Percentiles rank a stretch among this genome's conserved stretches.
Evolutionary conservation across 1,139 yeast genomes (phyloP).

Genomic region (Pneumocystis wakefieldiae): DNA sequence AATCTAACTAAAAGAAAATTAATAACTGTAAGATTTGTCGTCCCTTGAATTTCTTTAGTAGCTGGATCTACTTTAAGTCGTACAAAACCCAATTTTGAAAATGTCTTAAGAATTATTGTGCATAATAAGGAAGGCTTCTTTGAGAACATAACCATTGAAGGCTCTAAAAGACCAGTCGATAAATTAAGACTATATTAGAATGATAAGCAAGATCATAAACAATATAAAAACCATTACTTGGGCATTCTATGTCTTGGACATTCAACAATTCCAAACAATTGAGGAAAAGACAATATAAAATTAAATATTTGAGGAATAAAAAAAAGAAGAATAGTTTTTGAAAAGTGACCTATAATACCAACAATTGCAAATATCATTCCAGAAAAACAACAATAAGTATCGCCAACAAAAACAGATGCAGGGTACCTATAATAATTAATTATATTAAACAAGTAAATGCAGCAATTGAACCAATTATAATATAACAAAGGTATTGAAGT

Average conservation of each 20-base stretch:
- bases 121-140: conserved; percentile 14
- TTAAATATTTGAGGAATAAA: conserved; percentile 83
- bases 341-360: conserved; percentile 89
- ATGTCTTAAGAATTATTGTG: conserved; percentile 16
- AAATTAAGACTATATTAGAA: conserved; percentile 29
- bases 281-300: conserved; percentile 80
- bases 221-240: conserved; percentile 21
- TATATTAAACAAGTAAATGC: neutral
- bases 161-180: conserved; percentile 57
- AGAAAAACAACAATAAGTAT: conserved; percentile 91
- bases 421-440: conserved; percentile 35
- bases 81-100: conserved; percentile 38
- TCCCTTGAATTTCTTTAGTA: conserved; percentile 29
- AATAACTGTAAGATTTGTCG: conserved; percentile 76
- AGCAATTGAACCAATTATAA: conserved; percentile 42
- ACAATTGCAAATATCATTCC: conserved; percentile 98
- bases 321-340: conserved; percentile 74
- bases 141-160: conserved; percentile 42
- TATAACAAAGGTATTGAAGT: conserved; percentile 62
- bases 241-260: conserved; percentile 96
- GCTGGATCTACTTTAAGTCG: conserved; percentile 29
- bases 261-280: conserved; percentile 66
- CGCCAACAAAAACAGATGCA: conserved; percentile 88
- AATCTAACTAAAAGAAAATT: conserved; percentile 68
- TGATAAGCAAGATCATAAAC: neutral